These are phyloP conservation scores for Aaosphaeria arxii DNA, from an alignment of 2,329 filamentous ascomycete genomes.

Conservation along the genomic window DNA sequence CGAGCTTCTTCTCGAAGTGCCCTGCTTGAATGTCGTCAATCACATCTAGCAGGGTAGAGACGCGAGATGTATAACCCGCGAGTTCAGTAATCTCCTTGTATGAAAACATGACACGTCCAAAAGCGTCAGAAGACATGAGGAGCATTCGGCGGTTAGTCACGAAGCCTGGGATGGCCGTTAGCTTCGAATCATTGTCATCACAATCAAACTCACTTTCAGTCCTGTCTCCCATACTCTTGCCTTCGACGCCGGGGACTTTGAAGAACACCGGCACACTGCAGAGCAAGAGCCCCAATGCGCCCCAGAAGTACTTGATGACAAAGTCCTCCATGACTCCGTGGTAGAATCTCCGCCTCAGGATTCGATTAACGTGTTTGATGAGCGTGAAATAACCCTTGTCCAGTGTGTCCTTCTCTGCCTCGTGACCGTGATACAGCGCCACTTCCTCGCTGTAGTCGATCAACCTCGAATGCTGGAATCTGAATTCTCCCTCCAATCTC, in stretches of 20 bases:
- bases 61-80: constrained; percentile 90
- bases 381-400: constrained; percentile 99
- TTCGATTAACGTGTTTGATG: constrained; percentile 98
- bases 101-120: constrained; percentile 88
- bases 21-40: constrained; percentile 91
- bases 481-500: constrained; percentile 89
- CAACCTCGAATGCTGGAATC: constrained; percentile 88
- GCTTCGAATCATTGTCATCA: too few species aligned
- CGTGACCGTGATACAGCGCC: constrained; percentile 85
- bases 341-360: constrained; percentile 84
- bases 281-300: constrained; percentile 82
- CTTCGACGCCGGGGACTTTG: constrained; percentile 67
- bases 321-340: constrained; percentile 99
- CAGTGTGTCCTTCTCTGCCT: constrained; percentile 90
- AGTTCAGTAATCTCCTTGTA: constrained; percentile 97
- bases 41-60: constrained; percentile 84
- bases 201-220: constrained; percentile 53
- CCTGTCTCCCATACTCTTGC: constrained; percentile 64
- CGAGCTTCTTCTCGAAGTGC: constrained; percentile 93
- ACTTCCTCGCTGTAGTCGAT: constrained; percentile 97
- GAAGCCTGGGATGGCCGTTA: constrained; percentile 56
- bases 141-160: constrained; percentile 93
- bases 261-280: constrained; percentile 97
- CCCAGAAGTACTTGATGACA: constrained; percentile 99
- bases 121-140: constrained; percentile 89